Evolutionary conservation across 169 alveolate genomes (phyloP), one percentile per base, ranked within the genome.

Genomic region (Amoebophrya sp.): DNA sequence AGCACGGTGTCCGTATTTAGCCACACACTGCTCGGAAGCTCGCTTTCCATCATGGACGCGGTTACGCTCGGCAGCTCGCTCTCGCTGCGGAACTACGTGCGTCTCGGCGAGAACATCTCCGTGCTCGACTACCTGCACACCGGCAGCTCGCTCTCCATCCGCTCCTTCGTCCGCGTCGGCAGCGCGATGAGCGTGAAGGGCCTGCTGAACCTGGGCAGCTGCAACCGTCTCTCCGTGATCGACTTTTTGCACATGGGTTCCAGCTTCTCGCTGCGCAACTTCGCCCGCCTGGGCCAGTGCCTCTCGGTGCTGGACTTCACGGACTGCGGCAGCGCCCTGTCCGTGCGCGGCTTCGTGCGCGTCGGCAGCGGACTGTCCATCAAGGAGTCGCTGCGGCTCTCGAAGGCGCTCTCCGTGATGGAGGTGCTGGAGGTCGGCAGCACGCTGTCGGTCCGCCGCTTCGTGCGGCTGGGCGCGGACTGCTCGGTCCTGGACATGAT

Each of bases 1-100:
- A n/a, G n/a, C n/a, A n/a, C n/a, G n/a, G n/a, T n/a, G n/a, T n/a
- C n/a, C n/a, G n/a, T n/a, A n/a, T n/a, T n/a, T n/a, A n/a, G n/a
- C n/a, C n/a, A n/a, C n/a, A n/a, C n/a, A n/a, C n/a, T n/a, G n/a
- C n/a, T n/a, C n/a, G n/a, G n/a, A n/a, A n/a, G n/a, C n/a, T n/a
- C n/a, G n/a, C n/a, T n/a, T n/a, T 87, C 89, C 26, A 40, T 87
- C 89, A 87, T 87, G 20, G 89, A n/a, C 89, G 45, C n/a, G 31
- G 31, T 26, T 4, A 40, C 31, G 4, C 89, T 87, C 45, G 89
- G 45, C 45, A 29, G 45, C 40, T 87, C 89, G 20, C 45, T 31
- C 15, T 87, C 89, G 16, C 45, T 87, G 41, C 45, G 41, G 45
- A 29, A n/a, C 45, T 87, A 29, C 43, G 89, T 41, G 15, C 89